phyloP scores from a whole-genome alignment of 2,329 filamentous ascomycete species.

The Calonectria henricotiae region DNA sequence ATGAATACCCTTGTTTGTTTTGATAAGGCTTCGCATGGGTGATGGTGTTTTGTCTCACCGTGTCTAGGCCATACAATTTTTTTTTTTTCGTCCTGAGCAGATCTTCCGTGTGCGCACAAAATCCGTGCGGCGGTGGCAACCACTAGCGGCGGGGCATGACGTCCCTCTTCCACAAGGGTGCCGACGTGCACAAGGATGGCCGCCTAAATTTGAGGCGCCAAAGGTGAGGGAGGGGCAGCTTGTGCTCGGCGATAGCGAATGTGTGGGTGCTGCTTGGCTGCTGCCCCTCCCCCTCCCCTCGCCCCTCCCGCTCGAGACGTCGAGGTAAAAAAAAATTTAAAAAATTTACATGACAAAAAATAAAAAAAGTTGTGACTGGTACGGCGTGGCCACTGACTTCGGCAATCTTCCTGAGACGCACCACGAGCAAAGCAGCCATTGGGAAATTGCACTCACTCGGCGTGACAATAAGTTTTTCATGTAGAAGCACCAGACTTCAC shows the following conservation, averaged over 20 bases:
- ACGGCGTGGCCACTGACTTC: constrained; percentile 1
- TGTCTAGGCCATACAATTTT: background rate
- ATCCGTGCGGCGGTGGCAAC: constrained; percentile 51
- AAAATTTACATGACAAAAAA: constrained; percentile 3
- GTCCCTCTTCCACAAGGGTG: constrained; percentile 51
- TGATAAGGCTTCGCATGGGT: constrained; percentile 33
- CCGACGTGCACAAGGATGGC: constrained; percentile 39
- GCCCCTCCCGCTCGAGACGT: too few relatives aligned
- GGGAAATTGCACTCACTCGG: constrained; percentile 6
- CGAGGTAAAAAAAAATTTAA: background rate
- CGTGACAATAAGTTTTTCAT: background rate
- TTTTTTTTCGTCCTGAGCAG: constrained; percentile 38
- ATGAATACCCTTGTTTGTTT: constrained; percentile 5
- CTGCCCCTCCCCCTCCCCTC: constrained; percentile 39
- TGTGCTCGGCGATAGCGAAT: constrained; percentile 24
- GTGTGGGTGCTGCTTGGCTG: constrained; percentile 18
- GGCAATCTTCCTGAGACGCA: constrained; percentile 2
- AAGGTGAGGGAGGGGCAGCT: constrained; percentile 48
- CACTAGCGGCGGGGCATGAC: constrained; percentile 55
- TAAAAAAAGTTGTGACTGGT: constrained; percentile 17
- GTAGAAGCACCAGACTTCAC: constrained; percentile 23
- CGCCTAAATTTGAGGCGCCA: constrained; percentile 43
- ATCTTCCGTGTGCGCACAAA: constrained; percentile 49
- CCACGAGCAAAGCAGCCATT: constrained; percentile 2
- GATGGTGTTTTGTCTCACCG: constrained; percentile 18